Base-by-base conservation (phyloP, 2,329 filamentous ascomycete species). In the Fusarium transvaalense region DNA sequence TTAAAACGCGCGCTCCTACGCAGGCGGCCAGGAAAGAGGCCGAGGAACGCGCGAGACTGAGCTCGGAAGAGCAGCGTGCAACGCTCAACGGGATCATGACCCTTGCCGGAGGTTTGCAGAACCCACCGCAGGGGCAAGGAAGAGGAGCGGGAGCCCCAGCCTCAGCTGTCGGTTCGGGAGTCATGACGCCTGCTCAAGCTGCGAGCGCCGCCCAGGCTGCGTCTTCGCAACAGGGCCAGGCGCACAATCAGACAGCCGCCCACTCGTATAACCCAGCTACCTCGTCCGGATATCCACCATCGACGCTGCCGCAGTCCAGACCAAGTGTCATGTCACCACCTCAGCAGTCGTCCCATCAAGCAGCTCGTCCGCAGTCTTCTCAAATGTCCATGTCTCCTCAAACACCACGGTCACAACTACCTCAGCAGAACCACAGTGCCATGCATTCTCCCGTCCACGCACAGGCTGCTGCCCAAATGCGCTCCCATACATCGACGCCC, bases 1-100 rank as follows among this genome's bases (percentile, higher is more conserved):
- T 97, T 37, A 95, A 96, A 79, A 97, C 94, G 0, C 84, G 93
- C 17, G 92, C 93, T 0, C 93, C 92, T 0, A 91, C 88, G 3
- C 89, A 91, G 75, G 89, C 89, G n/a, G 89, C 89, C 0, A 82
- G 88, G 23, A 91, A 90, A 68, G 89, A 90, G 74, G 88, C 88
- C 1, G 89, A 91, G 74, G 88, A 90, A 76, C 84, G 86, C 46
- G 87, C 86, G 4, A 83, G 86, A 37, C 77, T 86, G 67, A 87
- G 84, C 58, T 83, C 82, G n/a, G 85, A 87, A 48, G 88, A 89
- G 58, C 86, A 89, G 45, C 84, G 86, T 66, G 86, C 85, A 10
- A 84, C 85, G 64, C 78, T 89, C n/a, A 84, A 88, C 66, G 86
- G 86, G n/a, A 86, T 89, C 56, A 83, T 88, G 80, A 82, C 84